These are phyloP conservation scores for Cenchrus fungigraminus DNA, from an alignment of 176 grass and related monocot genomes.

Conservation along the genomic window DNA sequence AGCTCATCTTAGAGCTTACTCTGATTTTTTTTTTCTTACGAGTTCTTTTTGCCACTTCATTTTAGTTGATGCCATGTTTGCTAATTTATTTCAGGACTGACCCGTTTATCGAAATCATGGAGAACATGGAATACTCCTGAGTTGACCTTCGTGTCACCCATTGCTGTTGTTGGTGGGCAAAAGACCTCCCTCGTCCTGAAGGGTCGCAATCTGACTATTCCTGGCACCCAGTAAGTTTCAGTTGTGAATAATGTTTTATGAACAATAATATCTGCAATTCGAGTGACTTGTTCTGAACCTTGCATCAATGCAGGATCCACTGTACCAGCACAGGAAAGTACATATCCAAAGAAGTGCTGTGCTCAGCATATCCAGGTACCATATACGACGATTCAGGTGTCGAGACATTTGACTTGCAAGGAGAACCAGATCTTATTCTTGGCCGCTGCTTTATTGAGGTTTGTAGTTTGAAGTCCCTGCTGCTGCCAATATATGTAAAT, in stretches of 20 bases:
- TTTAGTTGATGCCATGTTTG: slow-evolving; percentile 33
- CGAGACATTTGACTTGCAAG: slow-evolving; percentile 88
- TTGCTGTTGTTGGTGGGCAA: slow-evolving; percentile 82
- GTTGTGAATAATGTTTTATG: neutral
- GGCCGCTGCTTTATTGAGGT: slow-evolving; percentile 98
- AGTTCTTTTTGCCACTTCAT: neutral
- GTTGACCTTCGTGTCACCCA: slow-evolving; percentile 86
- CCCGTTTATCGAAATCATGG: slow-evolving; percentile 89
- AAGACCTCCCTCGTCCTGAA: slow-evolving; percentile 78
- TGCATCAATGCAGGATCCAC: slow-evolving; percentile 72
- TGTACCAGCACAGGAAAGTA: slow-evolving; percentile 91
- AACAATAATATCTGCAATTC: neutral
- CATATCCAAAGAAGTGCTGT: slow-evolving; percentile 86
- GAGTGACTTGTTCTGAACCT: slow-evolving; percentile 1
- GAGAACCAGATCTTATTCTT: slow-evolving; percentile 58
- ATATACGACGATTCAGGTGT: slow-evolving; percentile 98
- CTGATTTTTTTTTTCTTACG: slow-evolving; percentile 4
- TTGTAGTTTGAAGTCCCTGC: neutral
- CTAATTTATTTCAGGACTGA: slow-evolving; percentile 60
- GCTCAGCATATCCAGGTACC: slow-evolving; percentile 87
- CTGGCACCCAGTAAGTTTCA: slow-evolving; percentile 88
- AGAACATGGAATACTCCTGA: slow-evolving; percentile 93
- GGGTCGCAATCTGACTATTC: slow-evolving; percentile 91
- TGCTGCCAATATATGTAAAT: slow-evolving; percentile 11
- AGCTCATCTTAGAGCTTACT: neutral